Conservation (phyloP, 805 yeast genomes). For the Wickerhamomyces mucosus region DNA sequence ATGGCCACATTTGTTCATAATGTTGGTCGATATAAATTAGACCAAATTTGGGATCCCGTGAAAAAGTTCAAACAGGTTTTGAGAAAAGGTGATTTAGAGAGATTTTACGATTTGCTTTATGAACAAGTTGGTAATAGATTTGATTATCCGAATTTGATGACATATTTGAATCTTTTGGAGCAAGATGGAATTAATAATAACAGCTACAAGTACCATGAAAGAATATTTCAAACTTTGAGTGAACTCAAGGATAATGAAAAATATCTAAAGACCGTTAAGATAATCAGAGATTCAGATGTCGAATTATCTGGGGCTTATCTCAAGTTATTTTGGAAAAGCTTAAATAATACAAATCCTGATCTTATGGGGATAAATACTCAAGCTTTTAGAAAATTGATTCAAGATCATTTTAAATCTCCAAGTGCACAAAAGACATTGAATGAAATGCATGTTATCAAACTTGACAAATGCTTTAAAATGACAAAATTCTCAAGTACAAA, state of each 20-base stretch:
- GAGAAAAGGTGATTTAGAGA: constrained; percentile 2
- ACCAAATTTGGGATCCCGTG: constrained; percentile 3
- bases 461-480: background rate
- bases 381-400: background rate
- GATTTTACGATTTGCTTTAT: constrained; percentile 8
- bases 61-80: constrained; percentile 3
- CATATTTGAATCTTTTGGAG: constrained; percentile 6
- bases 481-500: background rate
- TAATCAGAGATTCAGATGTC: background rate
- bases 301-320: background rate
- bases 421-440: background rate
- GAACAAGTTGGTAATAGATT: constrained; percentile 4
- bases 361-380: background rate
- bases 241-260: background rate
- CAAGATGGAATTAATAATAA: constrained; percentile 4
- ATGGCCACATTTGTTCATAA: constrained; percentile 6
- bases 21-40: constrained; percentile 1
- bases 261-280: background rate
- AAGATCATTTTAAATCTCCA: background rate
- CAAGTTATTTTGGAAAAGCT: background rate
- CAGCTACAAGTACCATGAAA: background rate
- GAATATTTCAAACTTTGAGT: background rate
- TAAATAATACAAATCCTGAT: background rate
- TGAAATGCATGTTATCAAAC: background rate
- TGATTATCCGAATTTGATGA: constrained; percentile 5